Evolutionary conservation across 352 stramenopile species (phyloP).

Genomic region (Paralagenidium karlingii): DNA sequence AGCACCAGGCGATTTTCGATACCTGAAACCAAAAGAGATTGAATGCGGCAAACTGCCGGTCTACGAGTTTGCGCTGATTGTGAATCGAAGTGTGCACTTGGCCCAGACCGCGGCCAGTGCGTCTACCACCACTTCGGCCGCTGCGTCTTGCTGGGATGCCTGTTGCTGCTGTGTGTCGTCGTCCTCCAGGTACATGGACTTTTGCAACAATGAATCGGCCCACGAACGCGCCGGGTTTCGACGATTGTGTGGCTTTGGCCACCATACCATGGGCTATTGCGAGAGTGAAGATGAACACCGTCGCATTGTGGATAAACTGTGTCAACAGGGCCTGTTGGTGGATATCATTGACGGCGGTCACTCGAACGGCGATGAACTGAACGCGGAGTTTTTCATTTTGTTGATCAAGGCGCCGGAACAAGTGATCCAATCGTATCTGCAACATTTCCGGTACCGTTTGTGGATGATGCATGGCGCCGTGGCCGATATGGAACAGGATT

Average conservation of each 20-base stretch:
- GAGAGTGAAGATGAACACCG: constrained; percentile 76
- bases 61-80: constrained; percentile 77
- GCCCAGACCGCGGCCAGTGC: constrained; percentile 11
- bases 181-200: not conserved
- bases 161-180: constrained; percentile 6
- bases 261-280: constrained; percentile 5
- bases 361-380: constrained; percentile 60
- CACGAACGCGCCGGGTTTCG: constrained; percentile 45
- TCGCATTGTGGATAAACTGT: constrained; percentile 65
- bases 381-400: constrained; percentile 67
- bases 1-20: constrained; percentile 58
- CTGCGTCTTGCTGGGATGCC: constrained; percentile 6
- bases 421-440: constrained; percentile 45
- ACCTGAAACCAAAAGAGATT: constrained; percentile 77
- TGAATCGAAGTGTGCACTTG: constrained; percentile 48
- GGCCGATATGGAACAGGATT: constrained; percentile 62
- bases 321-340: constrained; percentile 49
- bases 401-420: constrained; percentile 46
- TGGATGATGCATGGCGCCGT: constrained; percentile 75
- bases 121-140: constrained; percentile 21
- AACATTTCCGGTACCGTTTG: constrained; percentile 50
- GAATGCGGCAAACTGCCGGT: constrained; percentile 27
- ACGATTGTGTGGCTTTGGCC: constrained; percentile 21
- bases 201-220: constrained; percentile 17
- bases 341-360: constrained; percentile 79